A percentile compares a stretch with the other conserved stretches of the same genome.
Evolutionary conservation across 495 filamentous ascomycete species (phyloP).

Genomic region (Aspergillus campestris): DNA sequence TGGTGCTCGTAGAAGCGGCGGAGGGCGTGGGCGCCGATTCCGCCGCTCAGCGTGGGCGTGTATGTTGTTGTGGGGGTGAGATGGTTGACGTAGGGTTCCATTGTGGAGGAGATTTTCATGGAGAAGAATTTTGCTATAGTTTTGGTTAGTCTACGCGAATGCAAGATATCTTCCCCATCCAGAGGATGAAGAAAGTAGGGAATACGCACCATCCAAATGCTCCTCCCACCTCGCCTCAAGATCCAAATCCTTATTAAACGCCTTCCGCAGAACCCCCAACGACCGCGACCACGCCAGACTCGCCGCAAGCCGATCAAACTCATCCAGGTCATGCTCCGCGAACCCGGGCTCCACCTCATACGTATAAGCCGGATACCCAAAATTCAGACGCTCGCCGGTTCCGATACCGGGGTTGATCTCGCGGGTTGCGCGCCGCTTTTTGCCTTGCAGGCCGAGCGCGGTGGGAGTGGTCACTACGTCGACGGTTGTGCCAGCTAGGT

Average conservation of each 20-base stretch:
- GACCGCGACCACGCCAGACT: constrained; percentile 49
- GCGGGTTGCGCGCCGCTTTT: constrained; percentile 39
- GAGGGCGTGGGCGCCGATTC: constrained; percentile 59
- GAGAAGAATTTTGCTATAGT: constrained; percentile 39
- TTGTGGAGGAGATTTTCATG: constrained; percentile 34
- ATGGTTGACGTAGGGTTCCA: constrained; percentile 44
- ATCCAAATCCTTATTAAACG: constrained; percentile 51
- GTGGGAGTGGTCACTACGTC: constrained; percentile 38
- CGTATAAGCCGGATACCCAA: constrained; percentile 35
- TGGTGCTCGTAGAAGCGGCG: constrained; percentile 63
- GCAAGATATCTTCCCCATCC: no score
- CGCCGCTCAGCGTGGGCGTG: constrained; percentile 57
- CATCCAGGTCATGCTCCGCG: constrained; percentile 44
- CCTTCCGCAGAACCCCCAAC: constrained; percentile 41
- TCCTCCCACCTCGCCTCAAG: constrained; percentile 52
- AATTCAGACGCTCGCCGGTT: constrained; percentile 37
- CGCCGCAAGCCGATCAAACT: constrained; percentile 45
- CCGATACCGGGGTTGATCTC: constrained; percentile 46
- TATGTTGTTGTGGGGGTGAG: constrained; percentile 48
- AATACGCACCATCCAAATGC: constrained; percentile 44
- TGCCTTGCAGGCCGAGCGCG: constrained; percentile 57
- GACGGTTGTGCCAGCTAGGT: constrained; percentile 44
- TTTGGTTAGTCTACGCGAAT: constrained; percentile 1
- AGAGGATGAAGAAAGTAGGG: background rate
- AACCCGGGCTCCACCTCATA: constrained; percentile 48